Base-by-base conservation (phyloP, 768 basidiomycete genomes). In the Mycena rebaudengoi region DNA sequence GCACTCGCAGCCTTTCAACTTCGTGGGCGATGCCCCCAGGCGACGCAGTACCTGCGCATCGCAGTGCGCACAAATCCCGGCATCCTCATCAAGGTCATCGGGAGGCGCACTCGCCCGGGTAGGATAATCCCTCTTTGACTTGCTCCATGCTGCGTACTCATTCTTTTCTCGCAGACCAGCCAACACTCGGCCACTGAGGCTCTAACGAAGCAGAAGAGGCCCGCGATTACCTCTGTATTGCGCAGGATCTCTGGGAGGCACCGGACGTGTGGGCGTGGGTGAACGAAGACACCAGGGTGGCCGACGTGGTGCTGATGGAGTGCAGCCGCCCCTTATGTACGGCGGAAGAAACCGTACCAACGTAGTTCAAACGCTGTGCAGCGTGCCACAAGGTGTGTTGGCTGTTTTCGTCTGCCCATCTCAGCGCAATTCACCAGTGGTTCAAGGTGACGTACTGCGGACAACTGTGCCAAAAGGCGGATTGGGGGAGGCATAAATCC, bases 161-260 rank as follows among this genome's bases (percentile, higher is more conserved):
- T 20, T 18, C 40, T 13, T 23, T 16, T 1, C n/a, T 26, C 57
- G 11, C 1, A 18, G 78, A 76, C 65, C 1, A 29, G 58, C 25
- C 63, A 74, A 20, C 71, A 69, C 25, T 60, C 46, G 23, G 39
- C 62, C 13, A 56, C 72, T 68, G 75, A 5, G 21, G 46, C 16
- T 41, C 56, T n/a, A 75, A 76, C 51, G 71, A 73, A 7, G 60
- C 71, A 3, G 76, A 77, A 32, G 70, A 70, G 28, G 75, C 76
- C 28, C 74, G 76, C 48, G 78, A 79, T 65, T 76, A 76, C 54
- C 60, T 75, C 26, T 79, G 74, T 73, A 55, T 74, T 11, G 67
- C 71, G 7, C 75, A 76, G 56, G 70, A 76, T 37, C 64, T 75
- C 8, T 77, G 74, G 75, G 75, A 73, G 70, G 69, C 66, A 23